Evolutionary conservation across 306 rosid species (phyloP).

Genomic region (Vicia sativa): DNA sequence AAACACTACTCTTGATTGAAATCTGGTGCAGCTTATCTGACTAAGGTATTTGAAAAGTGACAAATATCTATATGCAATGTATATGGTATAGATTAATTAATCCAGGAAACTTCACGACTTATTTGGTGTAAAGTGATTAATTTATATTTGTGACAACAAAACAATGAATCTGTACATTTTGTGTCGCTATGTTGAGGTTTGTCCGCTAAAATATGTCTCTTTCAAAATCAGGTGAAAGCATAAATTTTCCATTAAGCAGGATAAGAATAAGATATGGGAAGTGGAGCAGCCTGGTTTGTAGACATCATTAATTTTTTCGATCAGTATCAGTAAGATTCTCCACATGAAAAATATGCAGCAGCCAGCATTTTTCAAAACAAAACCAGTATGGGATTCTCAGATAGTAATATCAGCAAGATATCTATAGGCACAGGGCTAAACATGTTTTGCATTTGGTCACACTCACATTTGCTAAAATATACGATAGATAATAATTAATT

Average conservation of each 20-base stretch:
- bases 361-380: neutral
- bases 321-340: constrained; percentile 21
- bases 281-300: constrained; percentile 12
- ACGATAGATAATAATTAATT: too few species aligned
- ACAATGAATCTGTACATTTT: constrained; percentile 36
- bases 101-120: constrained; percentile 1
- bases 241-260: neutral
- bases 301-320: neutral
- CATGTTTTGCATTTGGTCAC: too few species aligned
- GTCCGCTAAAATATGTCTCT: constrained; percentile 21
- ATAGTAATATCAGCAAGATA: too few species aligned
- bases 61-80: constrained; percentile 30
- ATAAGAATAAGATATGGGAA: constrained; percentile 17
- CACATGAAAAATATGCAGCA: constrained; percentile 47
- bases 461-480: too few species aligned
- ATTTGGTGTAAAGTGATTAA: constrained; percentile 1
- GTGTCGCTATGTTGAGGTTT: neutral
- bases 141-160: constrained; percentile 12
- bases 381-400: neutral
- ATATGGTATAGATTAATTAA: neutral
- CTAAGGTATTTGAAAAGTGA: neutral
- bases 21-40: constrained; percentile 5
- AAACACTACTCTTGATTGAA: neutral
- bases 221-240: constrained; percentile 4
- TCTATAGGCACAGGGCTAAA: too few species aligned